Evolutionary conservation across 495 filamentous ascomycete species (phyloP), one percentile per base, ranked within the genome.

Genomic region (Thermothielavioides terrestris): DNA sequence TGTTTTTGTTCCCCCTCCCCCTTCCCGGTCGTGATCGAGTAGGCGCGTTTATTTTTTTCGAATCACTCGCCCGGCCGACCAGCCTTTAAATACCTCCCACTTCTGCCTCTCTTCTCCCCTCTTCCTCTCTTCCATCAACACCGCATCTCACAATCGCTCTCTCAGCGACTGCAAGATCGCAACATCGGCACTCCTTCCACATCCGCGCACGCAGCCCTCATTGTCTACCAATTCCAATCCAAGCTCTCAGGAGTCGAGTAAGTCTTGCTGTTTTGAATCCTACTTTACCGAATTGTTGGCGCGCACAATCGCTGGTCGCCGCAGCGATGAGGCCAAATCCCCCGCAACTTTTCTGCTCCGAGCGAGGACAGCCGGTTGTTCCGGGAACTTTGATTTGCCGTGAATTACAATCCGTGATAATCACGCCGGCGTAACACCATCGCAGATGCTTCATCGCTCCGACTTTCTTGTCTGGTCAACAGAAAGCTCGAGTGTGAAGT

Each of bases 161-260:
- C 42, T 41, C 18, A 21, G 44, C 30, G 28, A 12, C 20, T 18
- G 41, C 30, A 48, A 28, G 28, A 12, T 26, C 25, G 41, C 30
- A 48, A 28, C 10, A 15, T 36, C 23, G 42, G 26, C 50, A 41
- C 50, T 47, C n/a, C 18, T 39, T 48, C 50, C 14, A 27, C 38
- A 50, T 17, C 27, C 18, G 1, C 25, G 20, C 48, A 23, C 36
- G 26, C 27, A 39, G 26, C 20, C 27, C 5, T 53, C 30, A 14
- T 42, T 6, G 17, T 46, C 8, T 21, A 27, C 10, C 20, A 46
- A 25, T 35, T n/a, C 9, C 8, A 32, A 43, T 44, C 23, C 37
- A 22, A 34, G n/a, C 15, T 18, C 15, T n/a, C n/a, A 26, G 18
- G 14, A 20, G 35, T 49, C 21, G 20, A 42, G 46, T 49, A 49